Conservation (phyloP, 192 early-diverging fungal genomes). For the Pecoramyces ruminantium region DNA sequence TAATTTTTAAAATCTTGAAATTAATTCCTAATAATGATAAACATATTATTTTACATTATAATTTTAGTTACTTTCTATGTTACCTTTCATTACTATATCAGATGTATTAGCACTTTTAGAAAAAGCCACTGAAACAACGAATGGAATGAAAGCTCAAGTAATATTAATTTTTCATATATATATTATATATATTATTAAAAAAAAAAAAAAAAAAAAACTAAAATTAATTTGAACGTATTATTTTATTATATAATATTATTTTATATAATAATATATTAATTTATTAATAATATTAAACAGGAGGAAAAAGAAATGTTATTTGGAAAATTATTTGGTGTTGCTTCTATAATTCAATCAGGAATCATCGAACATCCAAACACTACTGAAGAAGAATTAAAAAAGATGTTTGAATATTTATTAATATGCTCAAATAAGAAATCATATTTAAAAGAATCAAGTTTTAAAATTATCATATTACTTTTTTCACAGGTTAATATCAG, state of each 20-base stretch:
- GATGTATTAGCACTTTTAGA: conserved; percentile 53
- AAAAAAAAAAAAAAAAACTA: no score
- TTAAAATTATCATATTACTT: conserved; percentile 42
- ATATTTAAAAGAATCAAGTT: conserved; percentile 65
- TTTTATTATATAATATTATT: no score
- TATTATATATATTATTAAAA: no score
- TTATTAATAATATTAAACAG: conserved; percentile 15
- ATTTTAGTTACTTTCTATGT: neutral
- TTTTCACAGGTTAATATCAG: conserved; percentile 7
- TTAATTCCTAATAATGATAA: no score
- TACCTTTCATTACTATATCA: conserved; percentile 18
- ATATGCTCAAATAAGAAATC: conserved; percentile 53
- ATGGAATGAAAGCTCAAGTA: conserved; percentile 45
- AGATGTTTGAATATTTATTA: conserved; percentile 47
- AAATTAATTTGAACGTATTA: no score
- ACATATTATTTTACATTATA: no score
- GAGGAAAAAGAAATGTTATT: conserved; percentile 81
- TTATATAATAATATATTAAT: neutral
- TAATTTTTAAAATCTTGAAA: neutral
- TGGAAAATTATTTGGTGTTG: conserved; percentile 77
- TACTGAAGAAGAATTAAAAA: conserved; percentile 47
- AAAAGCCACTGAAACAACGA: conserved; percentile 40
- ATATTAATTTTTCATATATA: no score
- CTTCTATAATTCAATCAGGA: conserved; percentile 65
- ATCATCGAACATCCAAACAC: conserved; percentile 39